Evolutionary conservation across 805 yeast genomes (phyloP).

Genomic region (Saccharomycopsis sp.): DNA sequence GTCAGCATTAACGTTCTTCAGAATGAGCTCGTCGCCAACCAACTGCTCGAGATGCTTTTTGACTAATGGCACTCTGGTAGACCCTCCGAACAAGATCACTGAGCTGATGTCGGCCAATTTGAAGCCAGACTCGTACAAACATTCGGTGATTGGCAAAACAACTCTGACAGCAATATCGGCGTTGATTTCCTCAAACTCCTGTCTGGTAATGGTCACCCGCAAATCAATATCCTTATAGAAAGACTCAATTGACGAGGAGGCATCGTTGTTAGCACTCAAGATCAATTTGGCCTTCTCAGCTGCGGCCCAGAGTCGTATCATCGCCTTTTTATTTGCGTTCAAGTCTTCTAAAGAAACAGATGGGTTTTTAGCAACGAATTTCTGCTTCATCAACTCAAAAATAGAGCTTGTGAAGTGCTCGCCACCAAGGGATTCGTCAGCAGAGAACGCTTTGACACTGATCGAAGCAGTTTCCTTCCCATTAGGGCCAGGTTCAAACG

Average conservation of each 20-base stretch:
- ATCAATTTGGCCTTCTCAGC: conserved; percentile 87
- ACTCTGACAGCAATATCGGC: conserved; percentile 41
- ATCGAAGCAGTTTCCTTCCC: conserved; percentile 39
- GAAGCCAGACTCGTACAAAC: conserved; percentile 36
- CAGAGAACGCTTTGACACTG: conserved; percentile 68
- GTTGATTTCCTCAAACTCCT: conserved; percentile 65
- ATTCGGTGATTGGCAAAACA: conserved; percentile 46
- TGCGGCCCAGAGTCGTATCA: conserved; percentile 65
- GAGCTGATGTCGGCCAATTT: conserved; percentile 43
- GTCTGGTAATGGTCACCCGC: conserved; percentile 57
- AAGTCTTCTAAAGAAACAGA: conserved; percentile 35
- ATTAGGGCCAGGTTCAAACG: conserved; percentile 41
- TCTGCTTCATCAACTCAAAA: conserved; percentile 50
- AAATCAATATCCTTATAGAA: conserved; percentile 70
- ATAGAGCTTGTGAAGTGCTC: conserved; percentile 61
- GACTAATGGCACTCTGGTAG: conserved; percentile 83
- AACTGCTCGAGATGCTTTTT: conserved; percentile 52
- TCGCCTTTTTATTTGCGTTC: conserved; percentile 44
- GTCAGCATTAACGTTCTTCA: conserved; percentile 90
- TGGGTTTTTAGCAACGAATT: conserved; percentile 45
- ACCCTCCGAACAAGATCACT: conserved; percentile 82
- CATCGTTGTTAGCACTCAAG: conserved; percentile 82
- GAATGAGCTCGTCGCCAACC: conserved; percentile 53
- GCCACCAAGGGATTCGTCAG: conserved; percentile 68
- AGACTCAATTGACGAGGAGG: conserved; percentile 69